Evolutionary conservation across 768 basidiomycete genomes (phyloP).

Genomic region (Pisolithus marmoratus): DNA sequence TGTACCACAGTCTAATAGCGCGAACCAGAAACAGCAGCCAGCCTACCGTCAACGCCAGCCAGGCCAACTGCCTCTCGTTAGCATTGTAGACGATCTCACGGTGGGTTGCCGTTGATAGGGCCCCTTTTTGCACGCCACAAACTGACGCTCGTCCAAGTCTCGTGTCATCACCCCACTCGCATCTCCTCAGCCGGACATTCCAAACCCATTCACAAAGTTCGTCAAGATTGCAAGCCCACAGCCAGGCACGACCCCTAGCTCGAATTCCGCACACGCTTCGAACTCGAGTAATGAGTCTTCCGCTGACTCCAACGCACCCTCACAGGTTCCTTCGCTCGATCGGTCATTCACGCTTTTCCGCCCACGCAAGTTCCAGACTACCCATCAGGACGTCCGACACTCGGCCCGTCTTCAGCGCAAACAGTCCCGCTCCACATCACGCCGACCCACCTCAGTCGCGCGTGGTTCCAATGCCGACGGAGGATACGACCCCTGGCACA

Average conservation of each 20-base stretch:
- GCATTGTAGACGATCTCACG: constrained; percentile 80
- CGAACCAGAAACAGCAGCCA: constrained; percentile 1
- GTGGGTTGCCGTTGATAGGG: constrained; percentile 23
- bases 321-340: constrained; percentile 12
- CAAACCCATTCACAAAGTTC: constrained; percentile 55
- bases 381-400: constrained; percentile 36
- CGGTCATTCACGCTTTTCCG: constrained; percentile 20
- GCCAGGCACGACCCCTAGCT: constrained; percentile 10
- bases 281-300: constrained; percentile 7
- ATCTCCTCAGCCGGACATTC: constrained; percentile 39
- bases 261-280: constrained; percentile 13
- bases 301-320: not conserved
- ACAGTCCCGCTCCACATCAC: constrained; percentile 47
- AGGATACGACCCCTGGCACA: constrained; percentile 34
- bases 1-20: constrained; percentile 5
- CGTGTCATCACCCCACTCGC: constrained; percentile 39
- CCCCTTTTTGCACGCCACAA: no score
- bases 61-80: constrained; percentile 41
- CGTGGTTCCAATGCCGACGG: constrained; percentile 28
- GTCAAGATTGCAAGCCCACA: constrained; percentile 30
- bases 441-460: constrained; percentile 27
- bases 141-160: constrained; percentile 15
- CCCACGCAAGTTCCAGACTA: constrained; percentile 46
- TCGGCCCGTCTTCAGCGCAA: constrained; percentile 44
- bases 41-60: constrained; percentile 17